Percentiles rank a stretch among this genome's conserved stretches.
phyloP scores from a whole-genome alignment of 2,329 filamentous ascomycete species.

The Orbilia brochopaga region DNA sequence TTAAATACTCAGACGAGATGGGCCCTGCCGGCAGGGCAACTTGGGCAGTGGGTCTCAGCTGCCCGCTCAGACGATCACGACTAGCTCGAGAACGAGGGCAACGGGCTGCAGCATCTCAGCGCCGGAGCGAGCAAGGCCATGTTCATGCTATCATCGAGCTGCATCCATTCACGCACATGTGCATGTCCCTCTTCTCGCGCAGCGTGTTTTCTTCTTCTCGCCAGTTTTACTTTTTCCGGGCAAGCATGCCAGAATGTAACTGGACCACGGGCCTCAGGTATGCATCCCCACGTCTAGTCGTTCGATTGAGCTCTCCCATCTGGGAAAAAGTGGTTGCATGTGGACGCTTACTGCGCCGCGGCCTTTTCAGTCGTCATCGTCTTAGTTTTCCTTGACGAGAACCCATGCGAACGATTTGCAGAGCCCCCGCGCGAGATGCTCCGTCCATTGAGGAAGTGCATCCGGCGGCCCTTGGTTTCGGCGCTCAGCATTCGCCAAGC shows the following conservation, averaged over 20 bases:
- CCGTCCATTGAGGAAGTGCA: conserved; percentile 18
- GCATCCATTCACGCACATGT: too few species aligned
- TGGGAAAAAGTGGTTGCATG: conserved; percentile 41
- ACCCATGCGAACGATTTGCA: conserved; percentile 5
- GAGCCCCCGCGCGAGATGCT: conserved; percentile 1
- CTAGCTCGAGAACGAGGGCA: neutral
- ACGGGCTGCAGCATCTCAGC: neutral
- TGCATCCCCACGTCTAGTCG: conserved; percentile 25
- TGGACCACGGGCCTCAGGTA: conserved; percentile 8
- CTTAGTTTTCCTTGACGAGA: neutral
- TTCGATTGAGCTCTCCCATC: conserved; percentile 14
- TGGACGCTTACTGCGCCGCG: conserved; percentile 17
- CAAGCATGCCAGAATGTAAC: neutral
- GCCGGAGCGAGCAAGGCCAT: neutral
- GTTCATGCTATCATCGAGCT: too few species aligned
- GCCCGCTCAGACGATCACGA: neutral
- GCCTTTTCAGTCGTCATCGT: neutral
- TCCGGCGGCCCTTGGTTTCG: conserved; percentile 9
- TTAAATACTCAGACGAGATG: conserved; percentile 15
- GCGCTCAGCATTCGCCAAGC: conserved; percentile 23
- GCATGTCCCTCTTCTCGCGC: neutral
- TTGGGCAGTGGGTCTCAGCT: conserved; percentile 4
- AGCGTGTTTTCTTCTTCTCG: neutral
- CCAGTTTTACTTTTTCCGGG: conserved; percentile 3
- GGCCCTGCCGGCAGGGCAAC: neutral